Conservation (phyloP, 2,329 filamentous ascomycete species). For the Fonsecaea nubica region DNA sequence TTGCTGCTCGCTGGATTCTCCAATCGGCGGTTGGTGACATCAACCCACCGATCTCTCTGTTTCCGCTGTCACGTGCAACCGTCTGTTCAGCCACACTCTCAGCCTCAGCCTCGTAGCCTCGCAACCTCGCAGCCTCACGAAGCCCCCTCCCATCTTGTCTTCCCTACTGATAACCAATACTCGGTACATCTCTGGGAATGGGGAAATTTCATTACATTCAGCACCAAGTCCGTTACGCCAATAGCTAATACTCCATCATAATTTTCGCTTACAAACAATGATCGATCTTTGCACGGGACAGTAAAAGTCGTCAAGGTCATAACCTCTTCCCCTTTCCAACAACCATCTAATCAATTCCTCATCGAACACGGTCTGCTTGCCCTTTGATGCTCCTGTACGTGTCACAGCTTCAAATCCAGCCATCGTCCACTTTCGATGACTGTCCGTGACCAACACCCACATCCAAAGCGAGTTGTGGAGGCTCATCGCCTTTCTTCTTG, state of each 20-base stretch:
- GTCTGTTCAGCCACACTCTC: neutral
- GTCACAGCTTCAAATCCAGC: conserved; percentile 33
- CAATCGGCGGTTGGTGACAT: conserved; percentile 18
- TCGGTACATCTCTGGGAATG: neutral
- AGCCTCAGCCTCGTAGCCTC: conserved; percentile 1
- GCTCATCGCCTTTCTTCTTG: conserved; percentile 58
- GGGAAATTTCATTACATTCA: conserved; percentile 2
- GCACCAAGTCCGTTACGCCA: conserved; percentile 3
- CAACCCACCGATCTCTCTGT: conserved; percentile 4
- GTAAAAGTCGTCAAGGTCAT: conserved; percentile 19
- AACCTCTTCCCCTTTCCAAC: conserved; percentile 13
- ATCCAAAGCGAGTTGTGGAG: conserved; percentile 63
- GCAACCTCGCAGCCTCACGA: neutral
- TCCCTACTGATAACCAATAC: neutral
- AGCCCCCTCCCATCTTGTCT: neutral
- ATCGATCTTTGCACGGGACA: neutral
- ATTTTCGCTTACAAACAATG: neutral
- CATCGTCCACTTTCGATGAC: conserved; percentile 30
- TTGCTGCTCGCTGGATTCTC: neutral
- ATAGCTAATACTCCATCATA: conserved; percentile 9
- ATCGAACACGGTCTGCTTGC: neutral
- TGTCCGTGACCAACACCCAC: conserved; percentile 43
- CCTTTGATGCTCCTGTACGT: neutral
- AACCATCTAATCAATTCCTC: neutral
- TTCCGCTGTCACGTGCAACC: conserved; percentile 10